Conservation (phyloP, 768 basidiomycete species). For the Lactarius vividus region DNA sequence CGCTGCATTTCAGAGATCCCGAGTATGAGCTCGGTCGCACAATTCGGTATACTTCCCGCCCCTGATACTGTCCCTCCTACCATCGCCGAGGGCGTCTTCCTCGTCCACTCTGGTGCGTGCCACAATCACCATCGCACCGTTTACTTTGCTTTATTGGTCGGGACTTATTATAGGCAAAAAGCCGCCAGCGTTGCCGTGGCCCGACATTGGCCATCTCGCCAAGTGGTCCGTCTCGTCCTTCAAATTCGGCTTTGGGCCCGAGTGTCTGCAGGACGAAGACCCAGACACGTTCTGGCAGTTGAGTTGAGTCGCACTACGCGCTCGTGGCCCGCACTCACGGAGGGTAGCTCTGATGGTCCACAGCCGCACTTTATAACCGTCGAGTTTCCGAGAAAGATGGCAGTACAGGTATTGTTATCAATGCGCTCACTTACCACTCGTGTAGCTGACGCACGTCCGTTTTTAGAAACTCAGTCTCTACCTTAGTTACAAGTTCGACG, state of each 20-base stretch:
- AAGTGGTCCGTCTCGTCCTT: slow-evolving; percentile 96
- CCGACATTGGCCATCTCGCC: slow-evolving; percentile 83
- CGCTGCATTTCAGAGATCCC: not conserved
- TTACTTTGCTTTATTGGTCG: not conserved
- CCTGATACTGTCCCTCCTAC: not conserved
- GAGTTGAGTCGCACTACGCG: slow-evolving; percentile 34
- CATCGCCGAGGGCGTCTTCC: slow-evolving; percentile 38
- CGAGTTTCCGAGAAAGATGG: slow-evolving; percentile 87
- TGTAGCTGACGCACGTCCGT: not conserved
- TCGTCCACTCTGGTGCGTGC: slow-evolving; percentile 39
- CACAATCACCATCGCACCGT: not conserved
- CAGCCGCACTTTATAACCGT: slow-evolving; percentile 96
- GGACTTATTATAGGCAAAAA: slow-evolving; percentile 34
- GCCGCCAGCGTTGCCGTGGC: slow-evolving; percentile 61
- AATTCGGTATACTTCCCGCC: not conserved
- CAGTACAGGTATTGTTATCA: slow-evolving; percentile 62
- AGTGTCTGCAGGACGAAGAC: slow-evolving; percentile 85
- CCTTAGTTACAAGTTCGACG: slow-evolving; percentile 80
- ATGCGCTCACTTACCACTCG: not conserved
- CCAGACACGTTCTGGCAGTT: slow-evolving; percentile 98
- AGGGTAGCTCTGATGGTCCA: slow-evolving; percentile 79
- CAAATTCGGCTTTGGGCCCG: slow-evolving; percentile 95
- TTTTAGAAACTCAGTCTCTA: slow-evolving; percentile 80
- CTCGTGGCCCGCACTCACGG: not conserved
- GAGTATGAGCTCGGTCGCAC: slow-evolving; percentile 17